Evolutionary conservation across 2,329 filamentous ascomycete species (phyloP).

Genomic region (Talaromyces piceae): DNA sequence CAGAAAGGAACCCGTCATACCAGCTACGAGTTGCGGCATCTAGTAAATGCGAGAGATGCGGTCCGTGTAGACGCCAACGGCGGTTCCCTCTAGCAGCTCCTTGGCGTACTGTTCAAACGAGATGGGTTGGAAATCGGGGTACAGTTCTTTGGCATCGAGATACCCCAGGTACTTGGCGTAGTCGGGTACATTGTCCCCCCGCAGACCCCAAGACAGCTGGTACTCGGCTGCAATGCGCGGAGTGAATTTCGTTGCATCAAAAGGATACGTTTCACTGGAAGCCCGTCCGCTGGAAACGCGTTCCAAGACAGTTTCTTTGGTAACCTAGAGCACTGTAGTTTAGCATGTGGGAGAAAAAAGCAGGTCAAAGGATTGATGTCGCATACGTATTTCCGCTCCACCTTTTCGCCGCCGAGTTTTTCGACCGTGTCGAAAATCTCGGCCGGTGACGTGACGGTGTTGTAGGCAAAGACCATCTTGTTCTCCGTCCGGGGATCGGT

Average conservation of each 20-base stretch:
- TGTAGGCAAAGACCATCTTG: slow-evolving; percentile 38
- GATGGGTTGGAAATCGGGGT: slow-evolving; percentile 38
- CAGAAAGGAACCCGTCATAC: neutral
- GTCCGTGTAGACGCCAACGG: slow-evolving; percentile 13
- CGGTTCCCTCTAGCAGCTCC: slow-evolving; percentile 30
- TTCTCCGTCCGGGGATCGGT: slow-evolving; percentile 44
- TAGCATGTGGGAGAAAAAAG: neutral
- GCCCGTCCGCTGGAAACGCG: slow-evolving; percentile 7
- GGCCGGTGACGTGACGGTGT: slow-evolving; percentile 34
- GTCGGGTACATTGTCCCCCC: slow-evolving; percentile 43
- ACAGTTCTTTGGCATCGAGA: slow-evolving; percentile 41
- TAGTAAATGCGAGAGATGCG: slow-evolving; percentile 12
- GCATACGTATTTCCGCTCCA: slow-evolving; percentile 22
- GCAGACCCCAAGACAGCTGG: slow-evolving; percentile 30
- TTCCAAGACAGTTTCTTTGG: slow-evolving; percentile 8
- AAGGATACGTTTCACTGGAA: slow-evolving; percentile 11
- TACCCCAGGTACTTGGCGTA: slow-evolving; percentile 46
- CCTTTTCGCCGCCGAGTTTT: slow-evolving; percentile 36
- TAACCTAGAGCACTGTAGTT: slow-evolving; percentile 1
- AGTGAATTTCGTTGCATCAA: slow-evolving; percentile 7
- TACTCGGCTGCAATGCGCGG: slow-evolving; percentile 26
- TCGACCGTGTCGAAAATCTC: slow-evolving; percentile 36
- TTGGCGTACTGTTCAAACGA: slow-evolving; percentile 26
- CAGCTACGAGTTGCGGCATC: neutral
- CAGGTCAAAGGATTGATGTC: no score